Evolutionary conservation across 495 filamentous ascomycete species (phyloP).

Genomic region (Apodospora peruviana): DNA sequence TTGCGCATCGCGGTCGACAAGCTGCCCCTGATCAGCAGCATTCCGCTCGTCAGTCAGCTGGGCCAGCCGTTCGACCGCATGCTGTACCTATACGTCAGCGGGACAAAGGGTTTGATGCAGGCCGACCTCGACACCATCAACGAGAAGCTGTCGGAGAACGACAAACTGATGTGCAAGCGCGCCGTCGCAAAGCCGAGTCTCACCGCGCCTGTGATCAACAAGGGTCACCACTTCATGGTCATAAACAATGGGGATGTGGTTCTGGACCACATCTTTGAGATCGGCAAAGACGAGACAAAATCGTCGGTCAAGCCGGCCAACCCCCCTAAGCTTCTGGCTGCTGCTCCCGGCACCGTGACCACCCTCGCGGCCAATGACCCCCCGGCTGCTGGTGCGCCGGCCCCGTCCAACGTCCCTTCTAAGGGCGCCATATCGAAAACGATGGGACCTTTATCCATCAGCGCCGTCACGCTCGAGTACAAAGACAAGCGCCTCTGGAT

Average conservation of each 20-base stretch:
- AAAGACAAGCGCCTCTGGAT: slow-evolving; percentile 18
- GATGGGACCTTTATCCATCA: slow-evolving; percentile 24
- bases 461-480: slow-evolving; percentile 33
- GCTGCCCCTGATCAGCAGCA: not conserved
- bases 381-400: too few relatives aligned
- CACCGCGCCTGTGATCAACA: not conserved
- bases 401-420: not conserved
- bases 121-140: not conserved
- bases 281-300: not conserved
- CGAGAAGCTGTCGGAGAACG: not conserved
- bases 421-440: slow-evolving; percentile 18
- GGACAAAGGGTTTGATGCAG: not conserved
- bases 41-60: not conserved
- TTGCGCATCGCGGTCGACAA: not conserved
- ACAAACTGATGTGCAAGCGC: not conserved
- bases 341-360: not conserved
- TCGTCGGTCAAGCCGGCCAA: not conserved
- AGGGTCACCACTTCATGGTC: not conserved
- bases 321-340: not conserved
- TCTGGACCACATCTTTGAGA: not conserved
- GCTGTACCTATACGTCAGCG: not conserved
- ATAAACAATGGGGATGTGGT: not conserved
- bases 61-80: not conserved
- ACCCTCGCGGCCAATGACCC: too few relatives aligned
- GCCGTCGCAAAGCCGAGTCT: not conserved